phyloP scores from a whole-genome alignment of 2,329 filamentous ascomycete genomes.

The Colletotrichum sp. region DNA sequence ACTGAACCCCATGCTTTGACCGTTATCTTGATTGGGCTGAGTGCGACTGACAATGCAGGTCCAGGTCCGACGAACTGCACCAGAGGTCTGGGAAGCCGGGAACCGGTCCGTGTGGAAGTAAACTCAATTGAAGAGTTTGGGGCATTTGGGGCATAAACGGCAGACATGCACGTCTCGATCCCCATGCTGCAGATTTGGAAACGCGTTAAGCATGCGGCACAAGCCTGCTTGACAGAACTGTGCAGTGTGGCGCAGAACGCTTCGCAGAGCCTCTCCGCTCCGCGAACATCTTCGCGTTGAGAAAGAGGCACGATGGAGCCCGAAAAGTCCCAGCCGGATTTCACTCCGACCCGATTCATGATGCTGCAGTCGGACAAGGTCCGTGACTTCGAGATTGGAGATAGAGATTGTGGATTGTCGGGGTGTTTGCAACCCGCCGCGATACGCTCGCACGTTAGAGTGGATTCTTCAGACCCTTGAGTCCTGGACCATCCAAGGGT shows the following conservation, averaged over 20 bases:
- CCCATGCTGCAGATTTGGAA: not conserved
- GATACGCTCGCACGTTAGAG: not conserved
- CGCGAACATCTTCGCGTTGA: not conserved
- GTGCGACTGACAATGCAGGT: not conserved
- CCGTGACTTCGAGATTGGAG: not conserved
- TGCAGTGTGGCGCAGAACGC: not conserved
- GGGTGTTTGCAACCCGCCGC: not conserved
- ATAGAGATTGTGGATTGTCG: not conserved
- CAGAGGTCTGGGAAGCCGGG: not conserved
- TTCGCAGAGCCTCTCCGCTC: not conserved
- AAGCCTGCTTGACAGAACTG: not conserved
- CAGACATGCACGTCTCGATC: not conserved
- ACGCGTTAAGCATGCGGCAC: not conserved
- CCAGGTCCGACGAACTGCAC: not conserved
- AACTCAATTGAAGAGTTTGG: not conserved
- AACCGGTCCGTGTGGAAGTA: not conserved
- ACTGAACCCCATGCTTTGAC: conserved; percentile 3
- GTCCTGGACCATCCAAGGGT: not conserved
- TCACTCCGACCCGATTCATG: not conserved
- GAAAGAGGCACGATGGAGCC: not conserved
- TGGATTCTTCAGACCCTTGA: not conserved
- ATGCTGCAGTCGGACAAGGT: not conserved
- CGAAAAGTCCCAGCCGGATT: not conserved
- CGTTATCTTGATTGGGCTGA: not conserved
- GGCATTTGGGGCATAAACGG: not conserved